Base-by-base conservation (phyloP, 805 yeast species). In the Wickerhamomyces chaumierensis region DNA sequence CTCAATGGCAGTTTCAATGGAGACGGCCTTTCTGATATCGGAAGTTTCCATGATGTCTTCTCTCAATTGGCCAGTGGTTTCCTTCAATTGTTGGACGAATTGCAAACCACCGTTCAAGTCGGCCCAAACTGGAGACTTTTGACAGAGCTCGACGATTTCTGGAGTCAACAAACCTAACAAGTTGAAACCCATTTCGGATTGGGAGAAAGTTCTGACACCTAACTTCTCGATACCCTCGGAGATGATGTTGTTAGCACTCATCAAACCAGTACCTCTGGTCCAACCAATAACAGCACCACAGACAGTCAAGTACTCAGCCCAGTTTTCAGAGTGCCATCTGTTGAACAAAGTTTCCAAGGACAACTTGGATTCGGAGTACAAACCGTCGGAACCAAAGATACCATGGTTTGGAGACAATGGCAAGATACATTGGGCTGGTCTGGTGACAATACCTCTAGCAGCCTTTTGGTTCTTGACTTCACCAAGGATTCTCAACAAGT, bases 191-290 rank as follows among this genome's bases (percentile, higher is more conserved):
- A 92, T 92, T 69, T 92, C 99, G 65, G 84, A 83, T 68, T 92
- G 98, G 39, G 96, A 84, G 77, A 90, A 92, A 34, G 99, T 92
- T 68, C 97, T 83, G 36, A 92, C 96, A 55, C 98, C 97, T 44
- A 82, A 69, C 59, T 77, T 76, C 68, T 92, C 99, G 57, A 92
- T 84, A 51, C 96, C 96, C 67, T 88, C 96, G 44, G 99, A 96
- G 61, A 92, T 85, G 60, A 86, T 81, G 69, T 92, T 92, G 74
- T 92, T 92, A 52, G 81, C 96, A 56, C 87, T 73, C 99, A 92
- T 92, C 58, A 92, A 78, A 58, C 99, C 99, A 43, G 99, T 92
- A 65, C 99, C 99, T 74, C 99, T 85, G 47, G 99, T 92, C 99
- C 99, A 92, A 61, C 99, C 99, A 63, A 92, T 92, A 49, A 92